Conservation (phyloP, 116 monocot species). For the Thalassia testudinum region DNA sequence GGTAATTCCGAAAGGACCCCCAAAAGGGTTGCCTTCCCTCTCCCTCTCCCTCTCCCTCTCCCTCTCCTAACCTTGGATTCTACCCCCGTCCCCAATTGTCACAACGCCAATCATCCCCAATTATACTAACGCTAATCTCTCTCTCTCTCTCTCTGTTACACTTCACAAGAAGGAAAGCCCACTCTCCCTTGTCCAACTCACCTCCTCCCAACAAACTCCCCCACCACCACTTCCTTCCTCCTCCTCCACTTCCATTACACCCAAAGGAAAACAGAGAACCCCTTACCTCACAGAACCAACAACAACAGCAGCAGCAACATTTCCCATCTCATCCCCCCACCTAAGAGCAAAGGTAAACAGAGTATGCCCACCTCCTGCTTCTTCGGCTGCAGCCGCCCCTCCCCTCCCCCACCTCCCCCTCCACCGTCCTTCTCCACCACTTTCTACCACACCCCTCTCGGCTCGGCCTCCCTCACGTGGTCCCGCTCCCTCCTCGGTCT, state of each 20-base stretch:
- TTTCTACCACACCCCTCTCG: slow-evolving; percentile 59
- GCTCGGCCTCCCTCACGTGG: slow-evolving; percentile 67
- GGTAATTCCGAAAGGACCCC: background rate
- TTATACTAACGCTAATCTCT: no score
- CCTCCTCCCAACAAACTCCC: background rate
- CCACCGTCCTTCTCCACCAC: slow-evolving; percentile 46
- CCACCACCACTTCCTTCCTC: background rate
- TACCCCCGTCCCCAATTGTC: background rate
- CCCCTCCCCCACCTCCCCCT: slow-evolving; percentile 6
- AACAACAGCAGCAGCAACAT: background rate
- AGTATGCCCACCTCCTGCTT: slow-evolving; percentile 20
- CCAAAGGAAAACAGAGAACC: background rate
- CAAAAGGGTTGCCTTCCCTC: background rate
- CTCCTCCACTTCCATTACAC: background rate
- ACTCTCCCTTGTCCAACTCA: no score
- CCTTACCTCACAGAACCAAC: background rate
- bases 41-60: background rate
- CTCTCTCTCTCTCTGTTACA: no score
- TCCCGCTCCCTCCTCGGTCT: slow-evolving; percentile 61
- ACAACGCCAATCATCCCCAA: no score
- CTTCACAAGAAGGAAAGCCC: no score
- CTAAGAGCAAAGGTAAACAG: background rate
- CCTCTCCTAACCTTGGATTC: background rate
- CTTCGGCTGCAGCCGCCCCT: slow-evolving; percentile 16
- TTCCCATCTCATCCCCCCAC: background rate